Conservation (phyloP, 179 eudicot species). For the Drosera spatulata region DNA sequence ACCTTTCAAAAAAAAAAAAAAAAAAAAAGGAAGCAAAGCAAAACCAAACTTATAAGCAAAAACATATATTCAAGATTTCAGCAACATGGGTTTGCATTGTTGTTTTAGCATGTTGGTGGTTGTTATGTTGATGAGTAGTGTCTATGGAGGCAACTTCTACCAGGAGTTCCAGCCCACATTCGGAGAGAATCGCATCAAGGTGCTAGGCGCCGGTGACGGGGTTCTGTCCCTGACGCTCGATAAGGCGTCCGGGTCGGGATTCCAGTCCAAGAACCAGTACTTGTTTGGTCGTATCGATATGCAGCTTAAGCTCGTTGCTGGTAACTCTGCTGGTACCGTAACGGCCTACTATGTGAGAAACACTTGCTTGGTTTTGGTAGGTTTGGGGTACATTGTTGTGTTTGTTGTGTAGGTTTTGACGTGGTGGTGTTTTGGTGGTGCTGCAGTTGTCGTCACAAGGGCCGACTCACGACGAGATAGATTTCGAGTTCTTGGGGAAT, state of each 20-base stretch:
- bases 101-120: not conserved
- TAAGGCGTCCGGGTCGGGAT: slow-evolving; percentile 16
- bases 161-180: slow-evolving; percentile 39
- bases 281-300: slow-evolving; percentile 39
- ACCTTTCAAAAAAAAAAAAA: no score
- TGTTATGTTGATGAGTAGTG: slow-evolving; percentile 1
- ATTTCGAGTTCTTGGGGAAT: no score
- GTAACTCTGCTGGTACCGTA: not conserved
- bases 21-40: no score
- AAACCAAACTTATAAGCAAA: no score
- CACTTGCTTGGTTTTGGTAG: not conserved
- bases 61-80: no score
- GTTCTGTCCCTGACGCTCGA: slow-evolving; percentile 32
- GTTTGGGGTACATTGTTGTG: slow-evolving; percentile 4
- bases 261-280: slow-evolving; percentile 12
- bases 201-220: slow-evolving; percentile 15
- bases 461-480: no score
- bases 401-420: no score
- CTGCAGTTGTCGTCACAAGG: no score
- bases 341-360: slow-evolving; percentile 34
- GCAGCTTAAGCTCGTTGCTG: slow-evolving; percentile 39
- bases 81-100: not conserved
- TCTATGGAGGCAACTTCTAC: slow-evolving; percentile 21
- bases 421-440: no score
- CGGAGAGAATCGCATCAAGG: slow-evolving; percentile 28